phyloP scores from a whole-genome alignment of 805 yeast genomes.

The Candida manassasensis region DNA sequence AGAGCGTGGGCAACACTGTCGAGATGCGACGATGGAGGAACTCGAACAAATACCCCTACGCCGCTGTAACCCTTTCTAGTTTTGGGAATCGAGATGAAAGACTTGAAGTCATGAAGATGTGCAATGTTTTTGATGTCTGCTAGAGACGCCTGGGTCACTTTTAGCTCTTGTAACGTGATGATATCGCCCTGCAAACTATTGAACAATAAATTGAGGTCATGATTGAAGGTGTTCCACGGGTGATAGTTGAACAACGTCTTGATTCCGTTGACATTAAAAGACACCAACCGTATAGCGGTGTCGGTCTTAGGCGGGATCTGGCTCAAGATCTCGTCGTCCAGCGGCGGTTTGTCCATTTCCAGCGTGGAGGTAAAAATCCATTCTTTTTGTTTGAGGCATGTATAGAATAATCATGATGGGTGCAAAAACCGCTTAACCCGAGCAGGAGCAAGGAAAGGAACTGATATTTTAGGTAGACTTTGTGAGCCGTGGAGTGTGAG shows the following conservation, averaged over 20 bases:
- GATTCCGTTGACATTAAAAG: constrained; percentile 84
- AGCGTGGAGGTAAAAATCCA: neutral
- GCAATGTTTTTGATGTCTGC: constrained; percentile 39
- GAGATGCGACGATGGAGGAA: constrained; percentile 43
- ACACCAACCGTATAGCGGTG: constrained; percentile 41
- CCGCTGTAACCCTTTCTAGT: constrained; percentile 84
- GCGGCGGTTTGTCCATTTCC: neutral
- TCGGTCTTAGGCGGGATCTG: constrained; percentile 1
- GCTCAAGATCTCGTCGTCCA: neutral
- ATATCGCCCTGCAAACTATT: constrained; percentile 61
- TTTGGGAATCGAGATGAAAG: constrained; percentile 67
- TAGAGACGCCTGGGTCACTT: constrained; percentile 37
- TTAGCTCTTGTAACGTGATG: constrained; percentile 83
- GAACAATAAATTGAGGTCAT: constrained; percentile 43
- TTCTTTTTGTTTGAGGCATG: neutral
- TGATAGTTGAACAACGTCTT: constrained; percentile 75
- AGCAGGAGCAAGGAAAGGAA: too few species aligned
- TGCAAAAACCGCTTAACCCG: constrained; percentile 1
- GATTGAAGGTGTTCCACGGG: constrained; percentile 65
- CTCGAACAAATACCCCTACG: constrained; percentile 74
- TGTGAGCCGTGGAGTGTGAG: too few species aligned
- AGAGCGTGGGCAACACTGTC: constrained; percentile 31
- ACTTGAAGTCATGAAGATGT: constrained; percentile 49
- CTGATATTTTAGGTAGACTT: too few species aligned
- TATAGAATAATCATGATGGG: neutral